Evolutionary conservation across 805 yeast genomes (phyloP).

Genomic region (Nakazawaea holstii): DNA sequence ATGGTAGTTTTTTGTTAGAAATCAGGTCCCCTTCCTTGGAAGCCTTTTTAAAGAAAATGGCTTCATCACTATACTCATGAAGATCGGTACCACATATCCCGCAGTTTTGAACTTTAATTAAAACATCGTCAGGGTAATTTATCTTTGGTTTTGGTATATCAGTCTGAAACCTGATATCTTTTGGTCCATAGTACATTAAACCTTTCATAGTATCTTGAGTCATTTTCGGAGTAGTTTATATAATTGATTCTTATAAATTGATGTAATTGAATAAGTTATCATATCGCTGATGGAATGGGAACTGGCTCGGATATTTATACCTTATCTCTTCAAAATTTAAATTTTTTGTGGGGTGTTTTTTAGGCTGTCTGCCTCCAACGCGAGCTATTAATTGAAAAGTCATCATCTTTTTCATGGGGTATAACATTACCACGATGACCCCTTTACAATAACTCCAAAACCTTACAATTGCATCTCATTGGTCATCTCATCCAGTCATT

Average conservation of each 20-base stretch:
- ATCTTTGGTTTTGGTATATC: constrained; percentile 18
- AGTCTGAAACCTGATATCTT: constrained; percentile 36
- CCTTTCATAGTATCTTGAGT: constrained; percentile 35
- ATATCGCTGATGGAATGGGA: background rate
- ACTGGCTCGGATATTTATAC: too few species aligned
- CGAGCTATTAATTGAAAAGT: too few species aligned
- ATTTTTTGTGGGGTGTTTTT: too few species aligned
- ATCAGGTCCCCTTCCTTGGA: constrained; percentile 9
- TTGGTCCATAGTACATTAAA: constrained; percentile 39
- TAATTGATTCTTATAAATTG: background rate
- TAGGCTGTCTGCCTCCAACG: too few species aligned
- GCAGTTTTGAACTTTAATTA: constrained; percentile 35
- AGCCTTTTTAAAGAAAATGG: constrained; percentile 44
- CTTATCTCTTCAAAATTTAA: too few species aligned
- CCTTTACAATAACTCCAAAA: too few species aligned
- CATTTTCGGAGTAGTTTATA: background rate
- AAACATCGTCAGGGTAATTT: constrained; percentile 20
- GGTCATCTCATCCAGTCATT: too few species aligned
- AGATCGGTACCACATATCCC: constrained; percentile 65
- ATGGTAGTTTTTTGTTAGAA: constrained; percentile 23
- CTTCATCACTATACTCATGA: constrained; percentile 53
- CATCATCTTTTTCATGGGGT: too few species aligned
- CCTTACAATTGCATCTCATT: too few species aligned
- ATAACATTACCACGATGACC: too few species aligned
- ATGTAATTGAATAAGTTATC: too few species aligned